Base-by-base conservation (phyloP, 805 yeast genomes). In the Yamadazyma paraphyllophila region DNA sequence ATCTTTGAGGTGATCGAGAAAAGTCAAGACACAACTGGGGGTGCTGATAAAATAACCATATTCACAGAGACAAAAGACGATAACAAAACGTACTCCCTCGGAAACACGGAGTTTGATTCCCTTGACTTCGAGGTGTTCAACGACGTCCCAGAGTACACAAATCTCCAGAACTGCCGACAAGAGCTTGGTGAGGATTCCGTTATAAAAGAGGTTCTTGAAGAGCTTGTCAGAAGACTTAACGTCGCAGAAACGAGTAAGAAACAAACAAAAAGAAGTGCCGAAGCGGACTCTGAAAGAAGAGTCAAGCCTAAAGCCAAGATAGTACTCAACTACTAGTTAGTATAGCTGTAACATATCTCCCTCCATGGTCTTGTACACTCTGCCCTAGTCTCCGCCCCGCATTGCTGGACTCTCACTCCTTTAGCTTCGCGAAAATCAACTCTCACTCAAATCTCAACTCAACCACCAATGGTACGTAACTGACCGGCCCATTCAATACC, bases 251-350 rank as follows among this genome's bases (percentile, higher is more conserved):
- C 40, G 7, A 24, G 15, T 2, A 36, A 36, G 29, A 39, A 31
- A 20, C 36, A 43, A 14, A 27, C 43, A 10, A 38, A 37, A 32
- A 32, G 43, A 17, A 17, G 32, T n/a, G 36, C 11, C 5, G 36
- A 32, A 4, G 13, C 13, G 10, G 36, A 32, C 16, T 4, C 11
- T 14, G 36, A 32, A 32, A 32, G 36, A 32, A 35, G 25, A n/a
- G n/a, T 16, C 9, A 35, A 35, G 20, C 39, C 39, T 11, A 39
- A 39, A 13, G 25, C 35, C 25, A 38, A 27, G n/a, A 17, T 41
- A 9, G 17, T 38, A 8, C 42, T 44, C 14, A 44, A 44, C 35
- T 44, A 43, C 36, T 43, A 43, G 41, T 12, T 6, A 32, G 8
- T 4, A 33, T 29, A n/a, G 4, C 13, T 29, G 31, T 29, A 29